Base-by-base conservation (phyloP, 2,329 filamentous ascomycete species). In the Lachnellula arida region DNA sequence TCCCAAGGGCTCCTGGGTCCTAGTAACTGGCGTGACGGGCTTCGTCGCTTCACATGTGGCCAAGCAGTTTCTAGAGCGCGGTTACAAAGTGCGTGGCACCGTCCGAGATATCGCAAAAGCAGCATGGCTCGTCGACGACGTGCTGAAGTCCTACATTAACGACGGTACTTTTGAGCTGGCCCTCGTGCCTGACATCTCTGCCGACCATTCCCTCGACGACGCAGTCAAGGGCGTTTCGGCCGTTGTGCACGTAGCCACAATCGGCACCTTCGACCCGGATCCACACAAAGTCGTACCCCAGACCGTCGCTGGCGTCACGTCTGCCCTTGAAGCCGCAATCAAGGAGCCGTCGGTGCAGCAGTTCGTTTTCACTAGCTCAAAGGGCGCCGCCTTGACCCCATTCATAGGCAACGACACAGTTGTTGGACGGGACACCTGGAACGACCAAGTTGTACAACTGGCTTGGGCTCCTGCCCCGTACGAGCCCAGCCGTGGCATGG, bases 21-120 rank as follows among this genome's bases (percentile, higher is more conserved):
- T 80, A 3, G 71, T 80, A 14, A 79, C 76, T 0, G 76, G 77
- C 6, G 73, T 69, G 2, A 78, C 72, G 48, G 76, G 77, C 35
- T 77, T 73, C 60, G 68, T 80, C 23, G 76, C 67, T 25, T 71
- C 71, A 6, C 74, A 79, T 44, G 65, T 76, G 3, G 65, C 68
- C 34, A 63, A 74, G n/a, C 64, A 73, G 14, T 66, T 79, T 11
- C 68, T 79, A 17, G 53, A 68, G 1, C 64, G 67, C 3, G 75
- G 75, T 14, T 78, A 72, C 60, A 60, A 61, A 7, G 76, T 80
- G 5, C 73, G 76, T 19, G 76, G 76, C n/a, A 78, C 77, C 1
- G 71, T 74, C 4, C 72, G 77, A 11, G 62, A 70, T 46, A 34
- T 60, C 3, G 47, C 63, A 0, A 65, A 70, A 23, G 68, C 68